Evolutionary conservation across 192 early-diverging fungal species (phyloP).

Genomic region (Coemansia sp.): DNA sequence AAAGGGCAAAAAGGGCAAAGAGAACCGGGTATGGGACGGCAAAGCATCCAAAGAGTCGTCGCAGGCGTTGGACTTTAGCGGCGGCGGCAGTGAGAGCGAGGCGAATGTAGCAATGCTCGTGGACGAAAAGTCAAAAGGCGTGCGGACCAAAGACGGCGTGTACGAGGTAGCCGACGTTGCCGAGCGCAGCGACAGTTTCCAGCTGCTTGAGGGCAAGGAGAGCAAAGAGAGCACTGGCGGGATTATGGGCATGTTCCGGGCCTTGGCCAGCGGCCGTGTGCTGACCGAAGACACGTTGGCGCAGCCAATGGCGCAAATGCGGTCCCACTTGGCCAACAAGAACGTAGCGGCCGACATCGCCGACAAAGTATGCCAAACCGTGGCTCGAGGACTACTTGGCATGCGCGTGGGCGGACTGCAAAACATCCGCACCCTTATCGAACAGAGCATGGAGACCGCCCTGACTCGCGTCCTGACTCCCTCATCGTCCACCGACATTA

Average conservation of each 20-base stretch:
- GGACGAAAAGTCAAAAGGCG: slow-evolving; percentile 64
- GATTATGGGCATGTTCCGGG: slow-evolving; percentile 71
- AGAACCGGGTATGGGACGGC: slow-evolving; percentile 77
- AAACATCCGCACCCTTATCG: slow-evolving; percentile 69
- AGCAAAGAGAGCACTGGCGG: slow-evolving; percentile 55
- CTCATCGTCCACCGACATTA: slow-evolving; percentile 82
- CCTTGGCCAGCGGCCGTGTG: slow-evolving; percentile 67
- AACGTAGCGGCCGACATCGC: slow-evolving; percentile 93
- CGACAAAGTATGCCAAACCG: slow-evolving; percentile 79
- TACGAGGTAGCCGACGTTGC: slow-evolving; percentile 78
- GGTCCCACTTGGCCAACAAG: slow-evolving; percentile 87
- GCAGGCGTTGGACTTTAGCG: slow-evolving; percentile 52
- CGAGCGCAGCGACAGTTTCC: slow-evolving; percentile 50
- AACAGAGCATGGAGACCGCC: slow-evolving; percentile 79
- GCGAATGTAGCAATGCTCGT: slow-evolving; percentile 36
- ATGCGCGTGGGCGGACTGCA: slow-evolving; percentile 76
- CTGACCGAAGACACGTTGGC: slow-evolving; percentile 71
- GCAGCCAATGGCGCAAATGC: slow-evolving; percentile 85
- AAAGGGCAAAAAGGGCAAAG: slow-evolving; percentile 56
- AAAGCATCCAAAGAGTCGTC: slow-evolving; percentile 47
- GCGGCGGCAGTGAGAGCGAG: slow-evolving; percentile 11
- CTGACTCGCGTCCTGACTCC: slow-evolving; percentile 88
- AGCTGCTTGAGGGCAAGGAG: slow-evolving; percentile 53
- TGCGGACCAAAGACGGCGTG: slow-evolving; percentile 63
- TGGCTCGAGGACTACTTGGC: slow-evolving; percentile 68